These are phyloP conservation scores for Metschnikowia anglica DNA, from an alignment of 805 yeast genomes.

Conservation along the genomic window DNA sequence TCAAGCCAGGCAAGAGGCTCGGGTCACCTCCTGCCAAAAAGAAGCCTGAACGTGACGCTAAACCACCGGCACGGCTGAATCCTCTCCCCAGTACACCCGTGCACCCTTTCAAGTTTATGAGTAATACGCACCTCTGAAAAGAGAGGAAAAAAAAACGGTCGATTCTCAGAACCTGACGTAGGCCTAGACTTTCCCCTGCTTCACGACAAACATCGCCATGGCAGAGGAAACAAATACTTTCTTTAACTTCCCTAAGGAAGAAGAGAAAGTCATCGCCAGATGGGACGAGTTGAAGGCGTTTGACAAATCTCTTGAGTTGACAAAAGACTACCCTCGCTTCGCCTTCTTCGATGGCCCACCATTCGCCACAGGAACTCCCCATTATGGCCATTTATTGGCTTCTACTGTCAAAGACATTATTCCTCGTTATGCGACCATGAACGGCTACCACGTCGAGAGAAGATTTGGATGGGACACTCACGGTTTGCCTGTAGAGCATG, in stretches of 20 bases:
- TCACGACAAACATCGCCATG: conserved; percentile 11
- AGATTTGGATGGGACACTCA: conserved; percentile 99
- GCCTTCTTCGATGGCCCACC: conserved; percentile 99
- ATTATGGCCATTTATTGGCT: conserved; percentile 95
- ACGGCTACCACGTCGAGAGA: conserved; percentile 93
- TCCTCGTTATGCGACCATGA: conserved; percentile 97
- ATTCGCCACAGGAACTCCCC: conserved; percentile 99
- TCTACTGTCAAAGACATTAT: conserved; percentile 97
- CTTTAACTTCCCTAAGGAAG: conserved; percentile 80
- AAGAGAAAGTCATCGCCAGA: conserved; percentile 70
- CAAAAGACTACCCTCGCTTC: conserved; percentile 82
- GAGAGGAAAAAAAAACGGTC: conserved; percentile 1
- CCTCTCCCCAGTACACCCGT: conserved; percentile 18
- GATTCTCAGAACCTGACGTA: background rate
- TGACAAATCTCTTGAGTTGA: conserved; percentile 76
- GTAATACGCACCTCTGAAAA: conserved; percentile 3
- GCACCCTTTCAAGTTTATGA: conserved; percentile 8
- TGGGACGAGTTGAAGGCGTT: conserved; percentile 97
- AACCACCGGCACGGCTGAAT: too few relatives aligned
- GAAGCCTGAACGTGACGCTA: too few relatives aligned
- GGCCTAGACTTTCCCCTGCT: background rate
- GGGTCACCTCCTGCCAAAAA: too few relatives aligned
- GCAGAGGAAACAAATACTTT: conserved; percentile 34
- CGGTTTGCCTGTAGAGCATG: conserved; percentile 98
- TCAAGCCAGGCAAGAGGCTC: too few relatives aligned